Conservation (phyloP, 306 rosid species). For the Sphenostylis stenocarpa region DNA sequence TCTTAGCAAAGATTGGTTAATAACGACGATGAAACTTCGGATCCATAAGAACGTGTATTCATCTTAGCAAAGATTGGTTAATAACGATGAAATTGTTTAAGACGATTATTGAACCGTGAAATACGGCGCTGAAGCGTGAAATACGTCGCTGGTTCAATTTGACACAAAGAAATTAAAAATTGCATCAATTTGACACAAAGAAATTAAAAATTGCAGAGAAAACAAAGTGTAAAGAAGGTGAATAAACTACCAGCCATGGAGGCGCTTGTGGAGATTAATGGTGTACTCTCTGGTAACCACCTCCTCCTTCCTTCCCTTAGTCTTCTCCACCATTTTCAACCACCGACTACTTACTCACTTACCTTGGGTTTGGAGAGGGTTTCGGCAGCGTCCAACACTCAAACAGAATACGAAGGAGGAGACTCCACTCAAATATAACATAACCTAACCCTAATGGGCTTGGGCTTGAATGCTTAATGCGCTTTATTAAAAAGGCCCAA, state of each 20-base stretch:
- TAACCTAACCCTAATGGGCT: slow-evolving; percentile 15
- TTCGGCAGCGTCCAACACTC: not conserved
- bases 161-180: not conserved
- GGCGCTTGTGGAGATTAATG: slow-evolving; percentile 89
- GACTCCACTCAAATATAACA: not conserved
- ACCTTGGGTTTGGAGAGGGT: not conserved
- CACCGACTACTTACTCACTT: slow-evolving; percentile 8
- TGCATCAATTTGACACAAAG: not conserved
- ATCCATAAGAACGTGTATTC: not conserved
- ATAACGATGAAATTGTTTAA: not conserved
- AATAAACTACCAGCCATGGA: slow-evolving; percentile 78
- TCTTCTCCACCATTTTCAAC: slow-evolving; percentile 77
- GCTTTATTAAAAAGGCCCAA: not conserved
- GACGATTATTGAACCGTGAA: not conserved
- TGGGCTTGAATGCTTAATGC: not conserved
- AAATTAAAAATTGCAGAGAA: not conserved
- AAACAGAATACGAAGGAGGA: not conserved
- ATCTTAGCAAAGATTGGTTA: not conserved
- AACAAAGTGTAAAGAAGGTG: not conserved
- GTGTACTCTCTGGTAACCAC: slow-evolving; percentile 93
- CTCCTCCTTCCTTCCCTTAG: slow-evolving; percentile 83
- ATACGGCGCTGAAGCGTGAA: not conserved
- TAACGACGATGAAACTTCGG: not conserved
- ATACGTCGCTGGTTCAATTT: not conserved
- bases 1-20: too few relatives aligned